Conservation (phyloP, 1,139 yeast genomes). For the Sugiyamaella grinbergsii region DNA sequence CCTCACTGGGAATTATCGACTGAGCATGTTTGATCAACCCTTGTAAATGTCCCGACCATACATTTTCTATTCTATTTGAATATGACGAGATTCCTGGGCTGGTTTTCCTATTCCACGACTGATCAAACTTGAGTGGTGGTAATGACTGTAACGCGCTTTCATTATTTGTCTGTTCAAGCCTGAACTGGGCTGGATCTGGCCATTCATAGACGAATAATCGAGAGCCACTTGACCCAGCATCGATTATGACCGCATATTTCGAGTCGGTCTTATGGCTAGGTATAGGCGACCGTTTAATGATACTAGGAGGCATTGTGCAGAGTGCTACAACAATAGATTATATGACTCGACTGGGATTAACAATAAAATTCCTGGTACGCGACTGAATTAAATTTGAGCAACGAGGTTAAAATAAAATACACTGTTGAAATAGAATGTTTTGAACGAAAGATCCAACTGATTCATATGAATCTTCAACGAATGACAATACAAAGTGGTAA, state of each 20-base stretch:
- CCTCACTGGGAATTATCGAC: constrained; percentile 62
- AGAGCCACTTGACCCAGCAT: constrained; percentile 84
- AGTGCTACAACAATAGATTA: too few relatives aligned
- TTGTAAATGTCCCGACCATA: constrained; percentile 63
- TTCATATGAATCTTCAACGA: too few relatives aligned
- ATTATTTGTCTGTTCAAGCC: constrained; percentile 11
- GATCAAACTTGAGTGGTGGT: constrained; percentile 47
- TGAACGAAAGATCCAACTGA: too few relatives aligned
- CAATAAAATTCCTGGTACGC: not conserved
- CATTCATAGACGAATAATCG: constrained; percentile 73
- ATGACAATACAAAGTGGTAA: not conserved
- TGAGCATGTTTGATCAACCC: constrained; percentile 58
- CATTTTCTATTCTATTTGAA: constrained; percentile 44
- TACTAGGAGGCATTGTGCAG: constrained; percentile 7
- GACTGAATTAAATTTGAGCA: too few relatives aligned
- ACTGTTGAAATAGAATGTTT: too few relatives aligned
- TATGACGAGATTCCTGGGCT: constrained; percentile 70
- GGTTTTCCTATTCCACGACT: constrained; percentile 59
- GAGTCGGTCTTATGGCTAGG: not conserved
- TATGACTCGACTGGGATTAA: too few relatives aligned
- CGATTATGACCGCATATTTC: constrained; percentile 67
- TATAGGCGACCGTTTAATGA: constrained; percentile 7
- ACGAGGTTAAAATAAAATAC: too few relatives aligned
- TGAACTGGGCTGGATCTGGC: constrained; percentile 48
- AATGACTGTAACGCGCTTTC: constrained; percentile 25